These are phyloP conservation scores for Amorphotheca resinae DNA, from an alignment of 495 filamentous ascomycete genomes.

Conservation along the genomic window DNA sequence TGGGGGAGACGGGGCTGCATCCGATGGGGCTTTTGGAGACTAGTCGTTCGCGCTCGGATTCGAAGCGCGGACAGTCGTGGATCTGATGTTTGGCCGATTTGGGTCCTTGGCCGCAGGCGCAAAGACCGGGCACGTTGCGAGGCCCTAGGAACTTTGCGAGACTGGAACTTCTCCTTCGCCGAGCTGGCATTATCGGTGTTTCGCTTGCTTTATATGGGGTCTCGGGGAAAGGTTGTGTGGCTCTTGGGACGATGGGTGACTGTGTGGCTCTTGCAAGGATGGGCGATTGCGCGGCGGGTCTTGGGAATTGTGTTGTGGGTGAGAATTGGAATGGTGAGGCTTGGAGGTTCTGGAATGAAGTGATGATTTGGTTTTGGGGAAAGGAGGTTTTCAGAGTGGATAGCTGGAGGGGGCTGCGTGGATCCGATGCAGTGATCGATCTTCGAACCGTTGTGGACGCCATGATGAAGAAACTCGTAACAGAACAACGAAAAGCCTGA, in stretches of 20 bases:
- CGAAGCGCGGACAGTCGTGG: background rate
- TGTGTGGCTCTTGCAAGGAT: too few species aligned
- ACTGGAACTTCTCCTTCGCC: background rate
- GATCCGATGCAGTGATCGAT: background rate
- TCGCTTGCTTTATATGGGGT: too few species aligned
- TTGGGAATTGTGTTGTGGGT: background rate
- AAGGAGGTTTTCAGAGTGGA: background rate
- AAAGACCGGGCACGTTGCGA: background rate
- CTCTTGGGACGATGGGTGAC: too few species aligned
- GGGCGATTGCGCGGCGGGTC: too few species aligned
- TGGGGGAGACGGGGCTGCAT: too few species aligned
- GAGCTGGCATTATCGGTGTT: too few species aligned
- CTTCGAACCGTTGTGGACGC: background rate
- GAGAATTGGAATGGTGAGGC: background rate
- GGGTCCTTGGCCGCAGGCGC: background rate
- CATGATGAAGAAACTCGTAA: too few species aligned
- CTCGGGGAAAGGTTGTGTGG: too few species aligned
- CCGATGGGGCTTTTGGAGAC: background rate
- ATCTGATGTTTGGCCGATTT: background rate
- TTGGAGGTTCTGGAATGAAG: background rate
- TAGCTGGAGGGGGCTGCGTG: background rate
- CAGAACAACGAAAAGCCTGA: too few species aligned
- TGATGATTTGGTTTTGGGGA: background rate
- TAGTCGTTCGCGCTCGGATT: background rate
- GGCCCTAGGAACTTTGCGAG: background rate